Base-by-base conservation (phyloP, 805 yeast genomes). In the Starmerella floris region DNA sequence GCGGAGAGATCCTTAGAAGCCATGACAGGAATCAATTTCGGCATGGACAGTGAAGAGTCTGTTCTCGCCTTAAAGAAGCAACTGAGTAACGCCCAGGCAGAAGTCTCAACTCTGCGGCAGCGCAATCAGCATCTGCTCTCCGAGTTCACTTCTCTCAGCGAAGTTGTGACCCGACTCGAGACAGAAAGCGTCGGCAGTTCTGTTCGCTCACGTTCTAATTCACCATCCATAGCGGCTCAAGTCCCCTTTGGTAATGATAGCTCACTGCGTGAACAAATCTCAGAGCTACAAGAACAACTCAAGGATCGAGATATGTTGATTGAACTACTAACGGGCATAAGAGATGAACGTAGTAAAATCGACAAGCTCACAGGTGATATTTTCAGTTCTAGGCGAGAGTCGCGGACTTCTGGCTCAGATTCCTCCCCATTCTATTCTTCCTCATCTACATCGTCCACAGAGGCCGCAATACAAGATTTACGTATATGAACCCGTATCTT, bases 261-360 rank as follows among this genome's bases (percentile, higher is more conserved):
- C 2, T 19, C 31, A 22, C 23, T 77, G 51, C 77, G 73, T 44
- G 83, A 76, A 37, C 88, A 81, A 53, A 73, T 85, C 13, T 52
- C 62, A 37, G 83, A 77, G 39, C 64, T 87, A 50, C 70, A 71
- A 52, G 78, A 74, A 36, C 44, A 37, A 30, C 27, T 50, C 15
- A 28, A 27, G n/a, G 52, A 49, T 26, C 42, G 41, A 19, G 48
- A 45, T 19, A 27, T 30, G 21, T 33, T 40, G 9, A 39, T 49
- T 25, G 39, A 30, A 9, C 13, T 25, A 13, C 28, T 25, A 13
- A 25, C 28, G 8, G 8, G 11, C 28, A 25, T 25, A 8, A 25
- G 28, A 25, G 28, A 25, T 13, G 28, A 25, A 13, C 13, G 11
- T 13, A 13, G 28, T 13, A 25, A 25, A 25, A 8, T 25, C 28